A percentile compares a stretch with the other conserved stretches of the same genome.
Evolutionary conservation across 2,329 filamentous ascomycete genomes (phyloP).

Genomic region (Coniella lustricola): DNA sequence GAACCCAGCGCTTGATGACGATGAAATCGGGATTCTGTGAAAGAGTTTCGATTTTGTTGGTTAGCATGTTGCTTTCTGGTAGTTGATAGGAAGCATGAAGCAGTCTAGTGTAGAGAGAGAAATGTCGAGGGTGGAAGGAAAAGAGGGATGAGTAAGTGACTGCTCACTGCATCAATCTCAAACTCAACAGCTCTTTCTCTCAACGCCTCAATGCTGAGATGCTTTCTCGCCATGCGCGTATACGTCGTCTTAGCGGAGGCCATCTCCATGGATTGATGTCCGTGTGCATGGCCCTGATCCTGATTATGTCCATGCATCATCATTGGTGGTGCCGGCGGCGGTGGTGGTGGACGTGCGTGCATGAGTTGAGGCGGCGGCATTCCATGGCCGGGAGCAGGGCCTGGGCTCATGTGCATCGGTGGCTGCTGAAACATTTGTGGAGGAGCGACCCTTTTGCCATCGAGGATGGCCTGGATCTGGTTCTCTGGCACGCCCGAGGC

Average conservation of each 20-base stretch:
- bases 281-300: background rate
- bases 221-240: conserved; percentile 55
- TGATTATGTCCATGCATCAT: no score
- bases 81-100: no score
- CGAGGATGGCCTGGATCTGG: conserved; percentile 51
- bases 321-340: background rate
- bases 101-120: no score
- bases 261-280: background rate
- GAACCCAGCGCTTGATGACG: conserved; percentile 67
- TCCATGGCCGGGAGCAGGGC: background rate
- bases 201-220: conserved; percentile 57
- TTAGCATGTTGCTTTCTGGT: background rate
- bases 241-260: conserved; percentile 38
- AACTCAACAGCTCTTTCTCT: conserved; percentile 49
- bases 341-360: background rate
- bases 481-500: conserved; percentile 53
- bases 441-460: conserved; percentile 43
- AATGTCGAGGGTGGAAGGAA: background rate
- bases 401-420: no score
- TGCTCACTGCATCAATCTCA: conserved; percentile 48
- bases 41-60: conserved; percentile 5
- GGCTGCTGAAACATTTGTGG: background rate
- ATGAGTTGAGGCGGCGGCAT: background rate
- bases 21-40: conserved; percentile 61
- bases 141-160: background rate